phyloP scores from a whole-genome alignment of 768 basidiomycete species.

The Fomitopsis serialis region DNA sequence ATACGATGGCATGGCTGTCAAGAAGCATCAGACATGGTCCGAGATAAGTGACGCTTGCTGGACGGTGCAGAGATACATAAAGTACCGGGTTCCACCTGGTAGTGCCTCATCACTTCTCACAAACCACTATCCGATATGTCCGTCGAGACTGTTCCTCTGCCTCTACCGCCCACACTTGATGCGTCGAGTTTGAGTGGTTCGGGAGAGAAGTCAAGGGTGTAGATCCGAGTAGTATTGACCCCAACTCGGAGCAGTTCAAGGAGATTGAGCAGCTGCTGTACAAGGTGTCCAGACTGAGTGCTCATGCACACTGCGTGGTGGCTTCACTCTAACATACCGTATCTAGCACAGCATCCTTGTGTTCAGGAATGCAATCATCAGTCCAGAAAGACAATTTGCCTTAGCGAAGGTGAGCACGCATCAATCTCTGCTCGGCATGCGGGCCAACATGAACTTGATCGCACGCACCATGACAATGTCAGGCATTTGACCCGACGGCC shows the following conservation, averaged over 20 bases:
- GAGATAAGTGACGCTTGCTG: too few relatives aligned
- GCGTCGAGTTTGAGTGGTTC: constrained; percentile 51
- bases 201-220: constrained; percentile 67
- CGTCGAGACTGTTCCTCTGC: constrained; percentile 54
- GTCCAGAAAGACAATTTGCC: constrained; percentile 72
- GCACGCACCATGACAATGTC: constrained; percentile 26
- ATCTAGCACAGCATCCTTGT: constrained; percentile 56
- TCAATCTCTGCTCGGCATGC: too few relatives aligned
- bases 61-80: neutral
- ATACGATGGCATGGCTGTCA: too few relatives aligned
- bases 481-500: constrained; percentile 66
- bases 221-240: constrained; percentile 49
- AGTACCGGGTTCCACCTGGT: too few relatives aligned
- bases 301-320: neutral
- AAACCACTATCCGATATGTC: constrained; percentile 29
- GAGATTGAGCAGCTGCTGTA: constrained; percentile 63
- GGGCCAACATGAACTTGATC: neutral
- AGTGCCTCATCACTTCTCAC: neutral
- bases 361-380: constrained; percentile 56
- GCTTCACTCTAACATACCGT: too few relatives aligned
- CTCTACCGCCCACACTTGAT: constrained; percentile 62
- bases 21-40: too few relatives aligned
- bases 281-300: constrained; percentile 39
- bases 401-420: constrained; percentile 65
- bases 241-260: constrained; percentile 39